Evolutionary conservation across 441 rosid genomes (phyloP).

Genomic region (Dalechampia spathulata): DNA sequence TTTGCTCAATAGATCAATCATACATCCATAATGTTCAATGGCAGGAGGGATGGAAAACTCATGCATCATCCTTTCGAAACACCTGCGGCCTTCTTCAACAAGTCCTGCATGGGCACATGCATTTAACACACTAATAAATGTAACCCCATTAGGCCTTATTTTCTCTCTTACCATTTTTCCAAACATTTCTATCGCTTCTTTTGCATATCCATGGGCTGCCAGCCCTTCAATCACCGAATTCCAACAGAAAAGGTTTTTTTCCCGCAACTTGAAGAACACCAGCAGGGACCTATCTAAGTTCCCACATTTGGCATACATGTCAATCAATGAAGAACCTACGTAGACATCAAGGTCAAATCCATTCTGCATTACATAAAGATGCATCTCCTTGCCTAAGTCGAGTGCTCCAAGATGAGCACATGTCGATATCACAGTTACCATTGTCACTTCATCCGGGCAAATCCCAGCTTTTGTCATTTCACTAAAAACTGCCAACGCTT

Average conservation of each 20-base stretch:
- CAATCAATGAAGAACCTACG: slow-evolving; percentile 21
- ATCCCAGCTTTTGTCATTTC: slow-evolving; percentile 17
- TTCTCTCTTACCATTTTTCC: slow-evolving; percentile 12
- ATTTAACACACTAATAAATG: slow-evolving; percentile 27
- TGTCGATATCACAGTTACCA: slow-evolving; percentile 27
- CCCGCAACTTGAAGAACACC: slow-evolving; percentile 21
- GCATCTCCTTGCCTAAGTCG: slow-evolving; percentile 20
- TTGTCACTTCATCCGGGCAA: slow-evolving; percentile 17
- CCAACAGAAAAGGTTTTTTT: slow-evolving; percentile 23
- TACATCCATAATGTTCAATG: slow-evolving; percentile 20
- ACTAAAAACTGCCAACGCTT: slow-evolving; percentile 22
- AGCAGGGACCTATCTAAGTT: slow-evolving; percentile 19
- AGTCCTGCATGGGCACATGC: slow-evolving; percentile 35
- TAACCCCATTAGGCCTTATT: slow-evolving; percentile 19
- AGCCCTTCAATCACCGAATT: slow-evolving; percentile 32
- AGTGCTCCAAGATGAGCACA: slow-evolving; percentile 33
- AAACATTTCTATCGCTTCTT: slow-evolving; percentile 18
- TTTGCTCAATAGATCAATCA: slow-evolving; percentile 23
- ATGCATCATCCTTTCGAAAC: slow-evolving; percentile 13
- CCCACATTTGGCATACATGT: slow-evolving; percentile 35
- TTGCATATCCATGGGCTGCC: slow-evolving; percentile 26
- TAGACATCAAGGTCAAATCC: slow-evolving; percentile 21
- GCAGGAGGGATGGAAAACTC: slow-evolving; percentile 10
- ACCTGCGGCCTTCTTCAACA: slow-evolving; percentile 22
- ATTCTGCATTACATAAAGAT: slow-evolving; percentile 13